Evolutionary conservation across 768 basidiomycete species (phyloP).

Genomic region (Strobilomyces echinocephalus): DNA sequence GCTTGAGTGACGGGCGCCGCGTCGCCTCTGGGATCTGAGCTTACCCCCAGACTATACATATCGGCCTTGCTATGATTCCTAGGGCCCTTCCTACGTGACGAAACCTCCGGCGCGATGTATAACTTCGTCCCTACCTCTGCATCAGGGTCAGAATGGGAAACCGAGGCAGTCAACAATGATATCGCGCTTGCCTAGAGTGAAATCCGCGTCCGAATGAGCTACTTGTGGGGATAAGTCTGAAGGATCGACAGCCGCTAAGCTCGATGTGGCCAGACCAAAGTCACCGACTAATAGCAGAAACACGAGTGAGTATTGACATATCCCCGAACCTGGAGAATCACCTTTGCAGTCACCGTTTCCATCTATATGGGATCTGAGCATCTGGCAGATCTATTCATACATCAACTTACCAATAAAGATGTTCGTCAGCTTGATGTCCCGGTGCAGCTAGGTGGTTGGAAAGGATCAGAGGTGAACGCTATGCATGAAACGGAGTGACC

Average conservation of each 20-base stretch:
- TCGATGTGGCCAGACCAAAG: conserved; percentile 86
- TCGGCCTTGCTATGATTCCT: conserved; percentile 86
- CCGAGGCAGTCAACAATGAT: background rate
- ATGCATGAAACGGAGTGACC: conserved; percentile 23
- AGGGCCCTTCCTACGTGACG: conserved; percentile 55
- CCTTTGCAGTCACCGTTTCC: conserved; percentile 83
- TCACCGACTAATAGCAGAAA: conserved; percentile 64
- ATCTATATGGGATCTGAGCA: conserved; percentile 40
- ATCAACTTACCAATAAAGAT: conserved; percentile 77
- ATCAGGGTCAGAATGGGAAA: background rate
- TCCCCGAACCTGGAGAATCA: conserved; percentile 15
- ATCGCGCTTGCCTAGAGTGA: conserved; percentile 59
- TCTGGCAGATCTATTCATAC: background rate
- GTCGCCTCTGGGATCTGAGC: conserved; percentile 21
- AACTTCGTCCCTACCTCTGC: conserved; percentile 84
- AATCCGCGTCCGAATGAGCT: conserved; percentile 51
- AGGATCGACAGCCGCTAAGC: conserved; percentile 72
- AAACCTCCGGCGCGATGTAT: conserved; percentile 92
- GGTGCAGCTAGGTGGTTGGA: conserved; percentile 55
- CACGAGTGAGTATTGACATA: background rate
- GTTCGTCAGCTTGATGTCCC: conserved; percentile 90
- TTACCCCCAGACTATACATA: conserved; percentile 88
- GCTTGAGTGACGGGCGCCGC: background rate
- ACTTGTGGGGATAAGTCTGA: conserved; percentile 53
- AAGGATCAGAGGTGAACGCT: conserved; percentile 2